Evolutionary conservation across 2,329 filamentous ascomycete species (phyloP).

Genomic region (Torrubiellomyces zombiae): DNA sequence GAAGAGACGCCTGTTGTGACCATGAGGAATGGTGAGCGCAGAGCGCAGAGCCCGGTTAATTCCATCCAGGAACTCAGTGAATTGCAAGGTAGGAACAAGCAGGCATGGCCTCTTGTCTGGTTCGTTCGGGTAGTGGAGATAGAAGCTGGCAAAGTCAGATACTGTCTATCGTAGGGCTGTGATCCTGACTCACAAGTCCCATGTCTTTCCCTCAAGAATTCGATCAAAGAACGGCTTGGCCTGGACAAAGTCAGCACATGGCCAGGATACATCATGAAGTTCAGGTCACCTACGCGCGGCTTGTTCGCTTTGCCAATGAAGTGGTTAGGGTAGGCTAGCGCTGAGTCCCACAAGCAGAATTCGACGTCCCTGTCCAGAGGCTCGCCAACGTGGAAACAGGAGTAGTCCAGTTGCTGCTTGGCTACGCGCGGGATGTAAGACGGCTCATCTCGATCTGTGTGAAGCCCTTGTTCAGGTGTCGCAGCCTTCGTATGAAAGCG

Average conservation of each 20-base stretch:
- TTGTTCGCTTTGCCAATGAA: conserved; percentile 39
- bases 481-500: neutral
- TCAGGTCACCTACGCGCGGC: conserved; percentile 20
- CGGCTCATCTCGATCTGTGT: too few relatives aligned
- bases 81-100: conserved; percentile 50
- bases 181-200: conserved; percentile 69
- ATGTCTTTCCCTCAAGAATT: conserved; percentile 43
- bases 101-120: conserved; percentile 37
- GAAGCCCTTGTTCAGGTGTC: too few relatives aligned
- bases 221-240: conserved; percentile 34
- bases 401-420: too few relatives aligned
- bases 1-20: conserved; percentile 36
- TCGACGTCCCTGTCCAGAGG: conserved; percentile 9
- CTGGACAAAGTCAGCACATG: conserved; percentile 10
- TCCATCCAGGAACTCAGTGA: conserved; percentile 43
- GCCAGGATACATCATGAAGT: neutral
- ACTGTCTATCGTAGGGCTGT: neutral
- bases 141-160: conserved; percentile 36
- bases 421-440: too few relatives aligned
- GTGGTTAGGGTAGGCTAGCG: conserved; percentile 40
- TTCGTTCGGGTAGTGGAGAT: conserved; percentile 37
- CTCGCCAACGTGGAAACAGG: conserved; percentile 10
- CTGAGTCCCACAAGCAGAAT: conserved; percentile 34
- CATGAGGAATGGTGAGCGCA: conserved; percentile 39
- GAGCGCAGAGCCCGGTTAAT: conserved; percentile 44